Conservation (phyloP, 139 green algal genomes). For the Micractinium conductrix region DNA sequence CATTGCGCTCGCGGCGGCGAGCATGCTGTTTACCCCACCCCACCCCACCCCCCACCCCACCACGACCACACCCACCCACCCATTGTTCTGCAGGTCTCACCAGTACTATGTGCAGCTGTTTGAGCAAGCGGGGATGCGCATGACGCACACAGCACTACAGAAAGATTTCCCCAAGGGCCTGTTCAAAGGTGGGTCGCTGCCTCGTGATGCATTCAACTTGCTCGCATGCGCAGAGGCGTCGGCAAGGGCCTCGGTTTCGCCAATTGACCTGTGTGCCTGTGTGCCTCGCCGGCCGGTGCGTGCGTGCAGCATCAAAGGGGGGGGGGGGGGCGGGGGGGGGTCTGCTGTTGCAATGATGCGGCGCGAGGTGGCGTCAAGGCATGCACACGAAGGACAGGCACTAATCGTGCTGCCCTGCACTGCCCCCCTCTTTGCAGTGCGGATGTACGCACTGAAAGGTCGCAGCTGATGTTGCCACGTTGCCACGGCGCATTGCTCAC, state of each 20-base stretch:
- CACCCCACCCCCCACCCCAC: too few species aligned
- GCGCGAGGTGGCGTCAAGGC: too few species aligned
- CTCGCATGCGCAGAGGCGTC: too few species aligned
- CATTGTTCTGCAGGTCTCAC: slow-evolving; percentile 33
- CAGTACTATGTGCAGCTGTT: slow-evolving; percentile 48
- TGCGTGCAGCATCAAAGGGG: neutral
- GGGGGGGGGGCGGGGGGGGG: too few species aligned
- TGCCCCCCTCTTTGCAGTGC: neutral
- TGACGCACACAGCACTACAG: slow-evolving; percentile 44
- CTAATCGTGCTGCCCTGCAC: neutral
- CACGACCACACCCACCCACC: too few species aligned
- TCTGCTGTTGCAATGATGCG: too few species aligned
- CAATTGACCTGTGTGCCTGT: neutral
- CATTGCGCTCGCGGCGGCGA: neutral
- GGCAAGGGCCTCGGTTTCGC: neutral
- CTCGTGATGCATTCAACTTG: neutral
- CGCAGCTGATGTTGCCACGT: neutral
- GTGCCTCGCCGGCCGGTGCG: neutral
- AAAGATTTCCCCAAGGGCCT: slow-evolving; percentile 44
- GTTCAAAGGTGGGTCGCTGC: slow-evolving; percentile 32
- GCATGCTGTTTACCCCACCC: too few species aligned
- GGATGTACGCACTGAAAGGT: neutral
- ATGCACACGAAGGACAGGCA: neutral
- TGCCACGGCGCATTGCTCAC: too few species aligned
- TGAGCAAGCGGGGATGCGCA: slow-evolving; percentile 23